These are phyloP conservation scores for Mycena haematopus DNA, from an alignment of 768 basidiomycete genomes.

Conservation along the genomic window DNA sequence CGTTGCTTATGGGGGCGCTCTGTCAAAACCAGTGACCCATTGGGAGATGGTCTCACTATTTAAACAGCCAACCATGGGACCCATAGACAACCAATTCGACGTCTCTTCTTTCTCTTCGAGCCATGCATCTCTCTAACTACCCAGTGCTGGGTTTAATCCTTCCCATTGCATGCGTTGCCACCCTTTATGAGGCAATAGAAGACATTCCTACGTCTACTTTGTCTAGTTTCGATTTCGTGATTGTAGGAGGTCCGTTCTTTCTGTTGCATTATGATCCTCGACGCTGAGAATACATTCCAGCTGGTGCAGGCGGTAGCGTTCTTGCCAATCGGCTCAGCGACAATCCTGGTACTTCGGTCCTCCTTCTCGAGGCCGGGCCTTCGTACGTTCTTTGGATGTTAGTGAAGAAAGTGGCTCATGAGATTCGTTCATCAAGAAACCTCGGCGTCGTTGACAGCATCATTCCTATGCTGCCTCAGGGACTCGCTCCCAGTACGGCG, in stretches of 20 bases:
- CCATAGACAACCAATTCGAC: too few species aligned
- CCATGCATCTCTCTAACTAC: background rate
- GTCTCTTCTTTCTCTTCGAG: too few species aligned
- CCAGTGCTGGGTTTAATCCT: background rate
- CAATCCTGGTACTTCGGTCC: constrained; percentile 8
- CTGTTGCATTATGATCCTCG: too few species aligned
- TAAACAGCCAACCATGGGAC: too few species aligned
- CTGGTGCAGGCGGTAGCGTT: constrained; percentile 21
- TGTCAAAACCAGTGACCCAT: too few species aligned
- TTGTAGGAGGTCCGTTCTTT: constrained; percentile 10
- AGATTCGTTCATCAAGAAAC: constrained; percentile 1
- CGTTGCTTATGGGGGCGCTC: too few species aligned
- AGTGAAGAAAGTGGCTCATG: background rate
- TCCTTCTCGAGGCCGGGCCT: constrained; percentile 22
- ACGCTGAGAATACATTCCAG: background rate
- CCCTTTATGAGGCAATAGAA: constrained; percentile 6
- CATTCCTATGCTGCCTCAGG: constrained; percentile 8
- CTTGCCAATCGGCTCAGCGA: constrained; percentile 16
- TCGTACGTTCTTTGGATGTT: background rate
- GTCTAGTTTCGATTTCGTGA: constrained; percentile 20
- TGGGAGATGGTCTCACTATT: too few species aligned
- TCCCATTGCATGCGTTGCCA: constrained; percentile 3
- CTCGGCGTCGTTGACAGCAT: constrained; percentile 9
- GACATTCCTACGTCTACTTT: background rate
- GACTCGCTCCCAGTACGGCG: constrained; percentile 18